Evolutionary conservation across 164 flowering plant genomes (phyloP).

Genomic region (Tetrastigma voinierianum): DNA sequence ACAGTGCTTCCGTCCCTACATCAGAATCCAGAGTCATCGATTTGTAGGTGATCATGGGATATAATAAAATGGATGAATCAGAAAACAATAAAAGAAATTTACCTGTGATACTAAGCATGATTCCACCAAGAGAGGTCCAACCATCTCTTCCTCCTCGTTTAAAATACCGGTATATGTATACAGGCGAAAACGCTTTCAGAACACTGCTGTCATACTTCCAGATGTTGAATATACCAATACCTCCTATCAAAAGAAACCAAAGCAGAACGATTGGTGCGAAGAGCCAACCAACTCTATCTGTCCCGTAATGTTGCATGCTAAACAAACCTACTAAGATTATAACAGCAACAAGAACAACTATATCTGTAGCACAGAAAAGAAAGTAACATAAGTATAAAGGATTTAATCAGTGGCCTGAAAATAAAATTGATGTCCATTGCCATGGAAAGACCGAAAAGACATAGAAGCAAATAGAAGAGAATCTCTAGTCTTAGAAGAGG

Average conservation of each 20-base stretch:
- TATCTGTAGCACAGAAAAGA: slow-evolving; percentile 43
- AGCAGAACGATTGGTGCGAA: slow-evolving; percentile 93
- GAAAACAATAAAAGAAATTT: slow-evolving; percentile 1
- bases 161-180: slow-evolving; percentile 71
- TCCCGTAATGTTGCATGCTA: slow-evolving; percentile 96
- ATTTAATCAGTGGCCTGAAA: not conserved
- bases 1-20: slow-evolving; percentile 96
- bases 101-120: slow-evolving; percentile 97
- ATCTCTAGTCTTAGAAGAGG: slow-evolving; percentile 2
- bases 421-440: not conserved
- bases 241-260: slow-evolving; percentile 93
- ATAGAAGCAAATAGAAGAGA: not conserved
- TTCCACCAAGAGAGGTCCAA: slow-evolving; percentile 92
- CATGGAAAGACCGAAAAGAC: not conserved
- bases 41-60: not conserved
- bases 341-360: slow-evolving; percentile 81
- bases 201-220: slow-evolving; percentile 76
- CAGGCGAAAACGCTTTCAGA: slow-evolving; percentile 84
- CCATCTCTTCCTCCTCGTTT: slow-evolving; percentile 53
- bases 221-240: slow-evolving; percentile 83
- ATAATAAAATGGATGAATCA: not conserved
- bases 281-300: slow-evolving; percentile 93
- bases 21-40: not conserved
- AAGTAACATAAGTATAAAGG: not conserved
- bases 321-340: slow-evolving; percentile 79